These are phyloP conservation scores for Lumnitzera racemosa DNA, from an alignment of 345 rosid genomes.

Conservation along the genomic window DNA sequence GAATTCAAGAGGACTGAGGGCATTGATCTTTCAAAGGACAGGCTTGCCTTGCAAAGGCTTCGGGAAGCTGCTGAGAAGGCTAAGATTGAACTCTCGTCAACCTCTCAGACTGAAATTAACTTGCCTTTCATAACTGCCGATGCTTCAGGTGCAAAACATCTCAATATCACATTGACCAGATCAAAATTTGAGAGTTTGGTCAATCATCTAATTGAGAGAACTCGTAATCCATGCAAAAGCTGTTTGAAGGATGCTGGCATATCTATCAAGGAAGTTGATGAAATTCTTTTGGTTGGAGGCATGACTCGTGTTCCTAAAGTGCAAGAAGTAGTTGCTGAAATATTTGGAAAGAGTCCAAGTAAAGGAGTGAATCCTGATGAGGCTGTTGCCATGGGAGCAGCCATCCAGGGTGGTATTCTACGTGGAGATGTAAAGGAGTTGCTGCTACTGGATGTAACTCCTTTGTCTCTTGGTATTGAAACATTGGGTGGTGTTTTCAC, in stretches of 20 bases:
- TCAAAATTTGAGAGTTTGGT: constrained; percentile 68
- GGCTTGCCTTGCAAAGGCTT: constrained; percentile 28
- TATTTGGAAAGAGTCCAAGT: constrained; percentile 24
- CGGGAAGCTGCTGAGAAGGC: constrained; percentile 36
- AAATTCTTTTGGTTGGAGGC: constrained; percentile 86
- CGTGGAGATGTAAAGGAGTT: constrained; percentile 91
- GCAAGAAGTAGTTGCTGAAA: constrained; percentile 63
- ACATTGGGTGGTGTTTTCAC: constrained; percentile 87
- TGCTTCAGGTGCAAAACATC: constrained; percentile 26
- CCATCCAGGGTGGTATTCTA: constrained; percentile 84
- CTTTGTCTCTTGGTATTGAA: constrained; percentile 80
- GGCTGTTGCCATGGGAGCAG: constrained; percentile 91
- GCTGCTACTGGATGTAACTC: constrained; percentile 85
- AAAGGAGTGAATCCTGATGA: constrained; percentile 91
- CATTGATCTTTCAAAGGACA: constrained; percentile 29
- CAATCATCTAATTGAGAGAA: constrained; percentile 66
- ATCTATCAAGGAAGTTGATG: constrained; percentile 60
- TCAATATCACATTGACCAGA: constrained; percentile 42
- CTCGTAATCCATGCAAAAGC: constrained; percentile 46
- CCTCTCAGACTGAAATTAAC: constrained; percentile 27
- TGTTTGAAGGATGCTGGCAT: constrained; percentile 60
- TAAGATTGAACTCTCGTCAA: constrained; percentile 31
- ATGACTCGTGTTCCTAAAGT: constrained; percentile 98
- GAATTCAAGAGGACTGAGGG: constrained; percentile 23
- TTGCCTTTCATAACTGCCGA: constrained; percentile 34